Percentiles rank a stretch among this genome's conserved stretches.
Evolutionary conservation across 164 flowering plant species (phyloP).

Genomic region (Annona cherimola): DNA sequence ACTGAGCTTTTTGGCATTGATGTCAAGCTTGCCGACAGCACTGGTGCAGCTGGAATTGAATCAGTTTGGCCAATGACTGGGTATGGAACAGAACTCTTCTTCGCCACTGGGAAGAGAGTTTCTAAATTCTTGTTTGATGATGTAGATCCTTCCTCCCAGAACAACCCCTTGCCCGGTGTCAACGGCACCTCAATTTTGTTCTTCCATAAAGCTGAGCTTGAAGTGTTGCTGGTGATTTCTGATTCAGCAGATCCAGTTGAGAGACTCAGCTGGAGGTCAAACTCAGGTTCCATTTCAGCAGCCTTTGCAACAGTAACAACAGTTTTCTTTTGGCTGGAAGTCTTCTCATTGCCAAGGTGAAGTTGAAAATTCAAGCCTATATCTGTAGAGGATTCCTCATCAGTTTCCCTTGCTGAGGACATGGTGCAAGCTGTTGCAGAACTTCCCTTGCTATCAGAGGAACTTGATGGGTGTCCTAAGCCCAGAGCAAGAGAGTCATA

Average conservation of each 20-base stretch:
- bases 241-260: conserved; percentile 69
- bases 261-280: conserved; percentile 72
- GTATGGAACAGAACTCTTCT: conserved; percentile 17
- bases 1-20: conserved; percentile 29
- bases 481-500: conserved; percentile 54
- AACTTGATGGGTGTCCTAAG: conserved; percentile 66
- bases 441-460: conserved; percentile 88
- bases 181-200: conserved; percentile 18
- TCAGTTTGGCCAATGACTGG: conserved; percentile 19
- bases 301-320: conserved; percentile 22
- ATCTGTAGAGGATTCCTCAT: conserved; percentile 80
- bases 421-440: conserved; percentile 75
- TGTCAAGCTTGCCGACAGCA: background rate
- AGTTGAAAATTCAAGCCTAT: conserved; percentile 56
- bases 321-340: conserved; percentile 31
- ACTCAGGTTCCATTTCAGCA: conserved; percentile 29
- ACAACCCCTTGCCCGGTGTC: conserved; percentile 3
- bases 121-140: conserved; percentile 31
- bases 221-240: conserved; percentile 48
- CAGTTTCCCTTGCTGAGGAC: conserved; percentile 73
- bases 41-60: conserved; percentile 17
- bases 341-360: conserved; percentile 66
- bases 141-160: conserved; percentile 44
- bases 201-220: conserved; percentile 17
- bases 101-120: conserved; percentile 15